Percentiles rank a stretch among this genome's conserved stretches.
These are phyloP conservation scores for Kokia cookei DNA, from an alignment of 441 rosid genomes.

Conservation along the genomic window DNA sequence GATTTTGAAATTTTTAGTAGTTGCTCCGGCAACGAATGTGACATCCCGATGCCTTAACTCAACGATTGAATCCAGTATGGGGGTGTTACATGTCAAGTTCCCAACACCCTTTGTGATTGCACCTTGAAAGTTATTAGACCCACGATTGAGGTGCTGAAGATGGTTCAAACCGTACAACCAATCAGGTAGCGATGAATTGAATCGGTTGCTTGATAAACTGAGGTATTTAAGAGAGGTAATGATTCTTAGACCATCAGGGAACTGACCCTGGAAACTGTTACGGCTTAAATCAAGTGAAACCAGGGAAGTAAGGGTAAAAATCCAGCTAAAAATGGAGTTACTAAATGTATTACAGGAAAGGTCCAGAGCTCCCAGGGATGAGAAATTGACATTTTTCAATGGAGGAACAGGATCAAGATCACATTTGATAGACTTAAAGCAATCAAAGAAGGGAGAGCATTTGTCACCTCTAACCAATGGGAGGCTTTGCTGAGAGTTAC, in stretches of 20 bases:
- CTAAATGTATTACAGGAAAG: conserved; percentile 1
- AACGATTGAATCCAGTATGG: too few relatives aligned
- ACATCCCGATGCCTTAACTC: too few relatives aligned
- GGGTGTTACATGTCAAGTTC: not conserved
- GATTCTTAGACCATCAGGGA: conserved; percentile 16
- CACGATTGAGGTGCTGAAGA: conserved; percentile 9
- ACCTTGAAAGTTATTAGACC: conserved; percentile 10
- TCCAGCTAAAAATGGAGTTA: not conserved
- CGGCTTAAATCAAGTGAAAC: conserved; percentile 9
- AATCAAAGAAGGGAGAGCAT: conserved; percentile 4
- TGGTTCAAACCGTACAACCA: conserved; percentile 8
- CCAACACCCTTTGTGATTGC: conserved; percentile 1
- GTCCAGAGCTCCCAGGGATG: not conserved
- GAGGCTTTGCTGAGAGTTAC: conserved; percentile 9
- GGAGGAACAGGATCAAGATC: not conserved
- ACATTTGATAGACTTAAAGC: not conserved
- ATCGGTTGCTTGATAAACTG: not conserved
- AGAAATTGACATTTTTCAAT: not conserved
- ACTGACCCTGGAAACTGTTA: conserved; percentile 3
- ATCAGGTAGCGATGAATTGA: conserved; percentile 16
- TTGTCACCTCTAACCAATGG: not conserved
- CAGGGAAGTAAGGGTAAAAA: not conserved
- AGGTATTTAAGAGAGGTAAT: conserved; percentile 22
- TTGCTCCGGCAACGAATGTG: too few relatives aligned
- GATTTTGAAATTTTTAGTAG: too few relatives aligned